Conservation (phyloP, 208 protist species). For the Leishmania tarentolae region DNA sequence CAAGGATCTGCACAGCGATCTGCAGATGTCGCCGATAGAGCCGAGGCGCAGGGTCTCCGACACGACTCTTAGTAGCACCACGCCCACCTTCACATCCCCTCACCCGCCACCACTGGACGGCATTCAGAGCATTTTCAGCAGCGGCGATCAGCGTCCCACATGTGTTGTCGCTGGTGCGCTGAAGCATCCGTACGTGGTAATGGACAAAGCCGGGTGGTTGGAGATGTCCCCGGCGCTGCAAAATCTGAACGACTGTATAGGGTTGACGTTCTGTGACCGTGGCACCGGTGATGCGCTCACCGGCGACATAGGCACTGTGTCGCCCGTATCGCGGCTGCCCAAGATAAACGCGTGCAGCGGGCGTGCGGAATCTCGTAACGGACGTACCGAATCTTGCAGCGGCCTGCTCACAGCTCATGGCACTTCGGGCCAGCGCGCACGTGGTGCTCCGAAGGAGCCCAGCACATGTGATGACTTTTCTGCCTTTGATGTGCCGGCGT, state of each 20-base stretch:
- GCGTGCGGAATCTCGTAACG: too few species aligned
- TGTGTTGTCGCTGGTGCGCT: background rate
- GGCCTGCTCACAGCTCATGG: background rate
- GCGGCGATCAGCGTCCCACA: too few species aligned
- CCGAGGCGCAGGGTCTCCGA: background rate
- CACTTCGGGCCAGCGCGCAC: background rate
- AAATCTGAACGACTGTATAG: slow-evolving; percentile 74
- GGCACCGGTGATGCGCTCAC: slow-evolving; percentile 33
- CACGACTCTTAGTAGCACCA: background rate
- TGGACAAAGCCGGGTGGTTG: slow-evolving; percentile 54
- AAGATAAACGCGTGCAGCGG: background rate
- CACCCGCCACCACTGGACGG: background rate
- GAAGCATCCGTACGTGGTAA: slow-evolving; percentile 38
- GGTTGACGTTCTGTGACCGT: slow-evolving; percentile 60
- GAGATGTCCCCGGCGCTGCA: slow-evolving; percentile 68
- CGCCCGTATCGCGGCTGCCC: slow-evolving; percentile 5
- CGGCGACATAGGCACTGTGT: background rate
- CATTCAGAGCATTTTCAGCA: background rate
- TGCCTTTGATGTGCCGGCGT: slow-evolving; percentile 25
- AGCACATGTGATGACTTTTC: slow-evolving; percentile 17
- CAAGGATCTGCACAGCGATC: background rate
- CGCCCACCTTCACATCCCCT: background rate
- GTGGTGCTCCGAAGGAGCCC: background rate
- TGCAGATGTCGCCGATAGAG: too few species aligned
- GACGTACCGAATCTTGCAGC: background rate